A percentile compares a stretch with the other conserved stretches of the same genome.
phyloP scores from a whole-genome alignment of 495 filamentous ascomycete genomes.

The Neurospora intermedia region DNA sequence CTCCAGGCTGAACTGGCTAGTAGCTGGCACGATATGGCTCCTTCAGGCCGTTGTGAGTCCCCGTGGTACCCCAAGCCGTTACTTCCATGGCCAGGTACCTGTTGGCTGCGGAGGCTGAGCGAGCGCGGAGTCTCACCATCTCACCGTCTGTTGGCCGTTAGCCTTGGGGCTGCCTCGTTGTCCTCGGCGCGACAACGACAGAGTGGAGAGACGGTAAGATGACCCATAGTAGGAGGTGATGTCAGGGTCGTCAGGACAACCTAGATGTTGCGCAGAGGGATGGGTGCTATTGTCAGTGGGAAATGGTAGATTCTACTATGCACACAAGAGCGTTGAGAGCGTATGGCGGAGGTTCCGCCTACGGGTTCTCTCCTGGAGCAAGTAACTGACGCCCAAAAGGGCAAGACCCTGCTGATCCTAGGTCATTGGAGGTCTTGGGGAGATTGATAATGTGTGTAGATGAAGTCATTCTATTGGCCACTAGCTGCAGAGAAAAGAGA shows the following conservation, averaged over 20 bases:
- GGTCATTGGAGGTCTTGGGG: constrained; percentile 13
- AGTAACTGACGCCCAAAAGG: constrained; percentile 1
- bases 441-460: neutral
- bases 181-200: constrained; percentile 6
- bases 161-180: constrained; percentile 18
- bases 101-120: neutral
- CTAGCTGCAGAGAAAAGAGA: neutral
- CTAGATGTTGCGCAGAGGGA: no score
- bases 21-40: constrained; percentile 17
- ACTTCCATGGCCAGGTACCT: neutral
- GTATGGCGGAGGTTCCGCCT: neutral
- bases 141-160: neutral
- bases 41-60: constrained; percentile 4
- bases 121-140: neutral
- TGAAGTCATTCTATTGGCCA: constrained; percentile 22
- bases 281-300: no score
- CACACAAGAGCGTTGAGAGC: neutral
- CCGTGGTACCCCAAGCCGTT: neutral
- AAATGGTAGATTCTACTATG: neutral
- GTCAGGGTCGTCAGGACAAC: neutral
- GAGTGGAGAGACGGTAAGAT: constrained; percentile 1
- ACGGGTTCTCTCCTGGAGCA: neutral
- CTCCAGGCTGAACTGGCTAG: constrained; percentile 12
- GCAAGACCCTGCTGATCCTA: constrained; percentile 24
- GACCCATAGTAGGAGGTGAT: neutral